Percentiles rank a stretch among this genome's conserved stretches.
Conservation (phyloP, 768 basidiomycete genomes). For the Lactifluus piperatus region DNA sequence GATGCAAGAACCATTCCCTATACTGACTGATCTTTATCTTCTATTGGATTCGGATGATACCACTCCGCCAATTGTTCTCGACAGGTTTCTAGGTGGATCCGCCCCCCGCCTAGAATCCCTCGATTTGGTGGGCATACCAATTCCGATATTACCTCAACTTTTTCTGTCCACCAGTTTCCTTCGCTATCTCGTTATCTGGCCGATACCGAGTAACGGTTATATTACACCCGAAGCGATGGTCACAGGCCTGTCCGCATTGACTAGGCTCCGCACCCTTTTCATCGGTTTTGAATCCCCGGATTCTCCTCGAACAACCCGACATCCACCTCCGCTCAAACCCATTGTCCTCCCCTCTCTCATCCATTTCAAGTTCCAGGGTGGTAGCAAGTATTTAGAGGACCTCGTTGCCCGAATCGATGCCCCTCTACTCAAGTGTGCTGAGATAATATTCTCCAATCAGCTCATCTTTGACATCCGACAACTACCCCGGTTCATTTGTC, state of each 20-base stretch:
- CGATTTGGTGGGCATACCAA: background rate
- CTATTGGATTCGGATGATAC: background rate
- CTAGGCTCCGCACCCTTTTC: background rate
- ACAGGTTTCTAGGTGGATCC: background rate
- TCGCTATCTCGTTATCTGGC: background rate
- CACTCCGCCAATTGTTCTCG: background rate
- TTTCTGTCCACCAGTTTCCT: background rate
- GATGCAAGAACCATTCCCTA: background rate
- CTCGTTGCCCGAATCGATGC: background rate
- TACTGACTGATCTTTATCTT: background rate
- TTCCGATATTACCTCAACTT: background rate
- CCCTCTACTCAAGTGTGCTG: background rate
- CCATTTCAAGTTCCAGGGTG: background rate
- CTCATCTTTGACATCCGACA: background rate
- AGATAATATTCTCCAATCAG: background rate
- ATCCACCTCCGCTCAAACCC: background rate
- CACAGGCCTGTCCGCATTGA: background rate
- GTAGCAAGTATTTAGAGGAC: constrained; percentile 1
- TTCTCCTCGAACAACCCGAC: too few species aligned
- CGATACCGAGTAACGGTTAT: background rate
- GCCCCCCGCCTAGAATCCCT: background rate
- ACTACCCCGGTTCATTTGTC: background rate
- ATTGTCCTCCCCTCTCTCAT: background rate
- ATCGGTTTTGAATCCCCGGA: background rate
- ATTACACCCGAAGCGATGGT: background rate